A percentile compares a stretch with the other conserved stretches of the same genome.
Conservation (phyloP, 1,284 basidiomycete species). For the Amylostereum areolatum region DNA sequence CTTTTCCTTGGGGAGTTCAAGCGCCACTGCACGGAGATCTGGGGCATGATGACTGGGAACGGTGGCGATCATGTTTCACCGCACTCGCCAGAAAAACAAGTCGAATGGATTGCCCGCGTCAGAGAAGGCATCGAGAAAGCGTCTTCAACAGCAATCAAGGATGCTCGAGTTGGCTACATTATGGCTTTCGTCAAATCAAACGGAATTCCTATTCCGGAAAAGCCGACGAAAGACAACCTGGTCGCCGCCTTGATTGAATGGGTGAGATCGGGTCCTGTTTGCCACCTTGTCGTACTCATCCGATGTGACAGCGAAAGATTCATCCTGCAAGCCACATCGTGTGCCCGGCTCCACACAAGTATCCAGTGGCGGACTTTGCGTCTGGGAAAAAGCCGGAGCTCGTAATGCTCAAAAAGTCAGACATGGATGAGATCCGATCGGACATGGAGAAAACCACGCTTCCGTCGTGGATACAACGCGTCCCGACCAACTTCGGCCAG, state of each 20-base stretch:
- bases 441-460: conserved; percentile 5
- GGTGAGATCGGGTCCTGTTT: too few relatives aligned
- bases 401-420: not conserved
- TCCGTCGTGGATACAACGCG: conserved; percentile 7
- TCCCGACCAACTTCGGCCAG: conserved; percentile 6
- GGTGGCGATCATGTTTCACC: too few relatives aligned
- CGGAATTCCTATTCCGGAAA: too few relatives aligned
- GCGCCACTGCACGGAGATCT: conserved; percentile 21
- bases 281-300: too few relatives aligned
- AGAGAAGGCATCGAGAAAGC: not conserved
- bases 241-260: too few relatives aligned
- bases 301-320: too few relatives aligned
- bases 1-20: conserved; percentile 25
- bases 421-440: not conserved
- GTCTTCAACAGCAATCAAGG: conserved; percentile 1
- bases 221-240: too few relatives aligned
- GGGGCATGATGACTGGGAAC: conserved; percentile 12
- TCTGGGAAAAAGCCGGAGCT: too few relatives aligned
- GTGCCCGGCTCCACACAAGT: too few relatives aligned
- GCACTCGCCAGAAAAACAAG: not conserved
- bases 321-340: too few relatives aligned
- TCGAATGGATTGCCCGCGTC: conserved; percentile 12
- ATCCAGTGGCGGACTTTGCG: too few relatives aligned
- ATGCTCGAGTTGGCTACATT: not conserved
- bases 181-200: not conserved